Conservation (phyloP, 805 yeast species). For the Debaryomyces prosopidis region DNA sequence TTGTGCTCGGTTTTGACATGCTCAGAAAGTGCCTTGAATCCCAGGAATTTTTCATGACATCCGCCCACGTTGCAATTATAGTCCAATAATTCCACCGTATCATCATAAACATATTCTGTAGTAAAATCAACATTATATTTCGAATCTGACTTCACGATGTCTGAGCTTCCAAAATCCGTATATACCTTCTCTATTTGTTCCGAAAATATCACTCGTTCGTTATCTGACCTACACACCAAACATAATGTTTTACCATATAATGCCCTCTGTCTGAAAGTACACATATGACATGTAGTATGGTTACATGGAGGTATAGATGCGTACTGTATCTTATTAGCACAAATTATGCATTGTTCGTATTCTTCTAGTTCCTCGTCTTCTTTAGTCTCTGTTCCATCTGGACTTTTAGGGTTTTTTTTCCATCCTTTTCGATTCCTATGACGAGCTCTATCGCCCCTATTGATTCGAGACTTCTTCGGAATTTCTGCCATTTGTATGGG, state of each 20-base stretch:
- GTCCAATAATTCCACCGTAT: slow-evolving; percentile 52
- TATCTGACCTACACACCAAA: slow-evolving; percentile 79
- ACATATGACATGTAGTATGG: slow-evolving; percentile 79
- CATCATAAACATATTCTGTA: slow-evolving; percentile 44
- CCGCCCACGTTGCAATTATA: slow-evolving; percentile 52
- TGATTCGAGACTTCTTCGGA: not conserved
- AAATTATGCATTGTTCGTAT: slow-evolving; percentile 68
- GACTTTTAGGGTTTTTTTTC: not conserved
- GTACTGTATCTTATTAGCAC: slow-evolving; percentile 70
- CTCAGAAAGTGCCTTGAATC: slow-evolving; percentile 58
- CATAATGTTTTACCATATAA: slow-evolving; percentile 73
- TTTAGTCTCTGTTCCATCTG: slow-evolving; percentile 9
- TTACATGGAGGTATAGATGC: slow-evolving; percentile 80
- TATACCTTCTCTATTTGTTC: slow-evolving; percentile 41
- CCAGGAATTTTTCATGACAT: slow-evolving; percentile 42
- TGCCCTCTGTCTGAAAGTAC: slow-evolving; percentile 82
- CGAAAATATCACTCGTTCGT: slow-evolving; percentile 57
- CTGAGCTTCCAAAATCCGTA: slow-evolving; percentile 32
- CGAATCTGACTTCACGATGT: slow-evolving; percentile 37
- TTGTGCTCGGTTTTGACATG: slow-evolving; percentile 71
- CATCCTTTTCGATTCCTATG: not conserved
- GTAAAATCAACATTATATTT: slow-evolving; percentile 63
- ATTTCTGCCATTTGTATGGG: not conserved
- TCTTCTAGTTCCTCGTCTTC: slow-evolving; percentile 33
- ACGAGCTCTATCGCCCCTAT: not conserved